These are phyloP conservation scores for Fusarium hainanense DNA, from an alignment of 2,329 filamentous ascomycete genomes.

Conservation along the genomic window DNA sequence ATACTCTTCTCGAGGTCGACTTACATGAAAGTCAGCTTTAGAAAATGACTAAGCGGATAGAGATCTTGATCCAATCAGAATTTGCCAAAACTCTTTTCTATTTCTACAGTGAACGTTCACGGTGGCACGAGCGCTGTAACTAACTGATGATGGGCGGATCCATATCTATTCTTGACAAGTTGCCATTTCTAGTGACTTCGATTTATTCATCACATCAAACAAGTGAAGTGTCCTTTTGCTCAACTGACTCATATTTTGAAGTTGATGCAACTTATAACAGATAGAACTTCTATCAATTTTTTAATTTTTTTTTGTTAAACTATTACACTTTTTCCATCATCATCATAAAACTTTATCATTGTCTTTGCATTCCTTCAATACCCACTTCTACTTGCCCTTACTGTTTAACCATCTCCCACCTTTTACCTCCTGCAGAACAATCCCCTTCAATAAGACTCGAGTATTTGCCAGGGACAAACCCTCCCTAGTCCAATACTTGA, in stretches of 20 bases:
- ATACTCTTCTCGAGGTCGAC: conserved; percentile 1
- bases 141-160: not conserved
- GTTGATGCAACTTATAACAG: conserved; percentile 5
- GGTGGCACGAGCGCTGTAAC: conserved; percentile 9
- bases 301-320: not conserved
- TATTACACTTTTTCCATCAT: not conserved
- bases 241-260: conserved; percentile 39
- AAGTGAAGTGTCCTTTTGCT: conserved; percentile 46
- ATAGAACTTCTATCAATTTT: not conserved
- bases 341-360: not conserved
- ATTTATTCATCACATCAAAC: conserved; percentile 22
- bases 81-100: conserved; percentile 33
- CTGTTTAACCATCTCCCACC: not conserved
- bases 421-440: not conserved
- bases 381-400: conserved; percentile 5
- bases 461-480: not conserved
- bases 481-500: conserved; percentile 9
- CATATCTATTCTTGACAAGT: conserved; percentile 41
- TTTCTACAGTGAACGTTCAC: conserved; percentile 11
- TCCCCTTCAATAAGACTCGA: conserved; percentile 13
- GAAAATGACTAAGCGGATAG: conserved; percentile 32
- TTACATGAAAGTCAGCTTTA: conserved; percentile 16
- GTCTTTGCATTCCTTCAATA: conserved; percentile 9
- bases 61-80: conserved; percentile 32
- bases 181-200: conserved; percentile 47